Conservation (phyloP, 305 asterid genomes). For the Fraxinus albicans region DNA sequence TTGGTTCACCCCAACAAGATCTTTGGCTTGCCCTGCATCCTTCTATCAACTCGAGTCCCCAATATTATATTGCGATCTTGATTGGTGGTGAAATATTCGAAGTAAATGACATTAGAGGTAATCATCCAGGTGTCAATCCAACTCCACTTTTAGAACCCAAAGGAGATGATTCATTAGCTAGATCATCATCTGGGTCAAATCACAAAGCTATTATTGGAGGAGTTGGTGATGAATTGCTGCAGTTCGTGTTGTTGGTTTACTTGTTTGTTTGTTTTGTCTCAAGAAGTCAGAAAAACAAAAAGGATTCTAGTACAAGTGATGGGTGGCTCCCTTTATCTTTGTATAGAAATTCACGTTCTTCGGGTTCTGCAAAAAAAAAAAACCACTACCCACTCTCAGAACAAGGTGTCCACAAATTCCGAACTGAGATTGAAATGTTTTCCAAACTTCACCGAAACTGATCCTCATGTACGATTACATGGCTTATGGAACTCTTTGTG, state of each 20-base stretch:
- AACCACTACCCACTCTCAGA: constrained; percentile 50
- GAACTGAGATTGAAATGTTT: constrained; percentile 90
- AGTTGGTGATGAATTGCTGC: constrained; percentile 68
- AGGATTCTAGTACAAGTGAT: constrained; percentile 61
- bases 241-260: constrained; percentile 44
- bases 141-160: constrained; percentile 39
- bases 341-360: constrained; percentile 75
- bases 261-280: constrained; percentile 36
- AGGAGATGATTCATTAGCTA: constrained; percentile 17
- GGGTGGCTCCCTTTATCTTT: constrained; percentile 84
- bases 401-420: constrained; percentile 84
- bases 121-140: constrained; percentile 74
- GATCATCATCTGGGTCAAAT: constrained; percentile 26
- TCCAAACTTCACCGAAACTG: constrained; percentile 93
- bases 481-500: constrained; percentile 87
- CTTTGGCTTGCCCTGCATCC: constrained; percentile 76
- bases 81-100: constrained; percentile 81
- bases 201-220: constrained; percentile 58
- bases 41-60: constrained; percentile 22
- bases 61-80: constrained; percentile 60
- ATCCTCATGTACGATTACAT: constrained; percentile 86
- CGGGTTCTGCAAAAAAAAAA: constrained; percentile 41
- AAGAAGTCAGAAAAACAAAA: constrained; percentile 38
- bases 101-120: constrained; percentile 46
- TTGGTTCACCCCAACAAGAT: constrained; percentile 54